Base-by-base conservation (phyloP, 345 rosid genomes). In the Citrus reticulata region DNA sequence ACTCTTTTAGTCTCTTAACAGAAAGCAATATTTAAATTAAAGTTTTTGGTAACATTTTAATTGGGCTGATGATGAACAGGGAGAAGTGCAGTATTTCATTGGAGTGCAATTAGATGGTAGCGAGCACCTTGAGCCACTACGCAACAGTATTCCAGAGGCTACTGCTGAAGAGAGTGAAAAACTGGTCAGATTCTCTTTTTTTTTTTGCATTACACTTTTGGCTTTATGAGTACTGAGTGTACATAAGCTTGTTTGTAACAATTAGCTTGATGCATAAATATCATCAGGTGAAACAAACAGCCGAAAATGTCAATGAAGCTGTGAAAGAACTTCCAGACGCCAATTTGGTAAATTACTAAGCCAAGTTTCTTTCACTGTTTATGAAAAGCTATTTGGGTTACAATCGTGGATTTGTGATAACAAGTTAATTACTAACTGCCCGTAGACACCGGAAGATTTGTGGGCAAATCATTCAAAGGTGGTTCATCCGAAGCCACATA, bases 31-130 rank as follows among this genome's bases (percentile, higher is more conserved):
- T 46, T 46, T 13, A 46, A 46, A 13, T 35, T 19, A n/a, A 65
- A n/a, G 35, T 22, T 29, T 64, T 34, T 35, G 19, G 20, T 37
- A 7, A 68, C 24, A 29, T 63, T 72, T 19, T 40, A 58, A 20
- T 49, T 87, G 77, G 66, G 68, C 34, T 37, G 7, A 27, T 37
- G 7, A 27, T 65, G 42, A 68, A 78, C 80, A 93, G 99, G 99
- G 99, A 85, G 99, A 95, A 70, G 98, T 95, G 13, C 99, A 95
- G 78, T 95, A 95, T 83, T 95, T 95, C 79, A 95, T 95, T 46
- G 99, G 99, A 77, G 99, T 95, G 24, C 99, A 95, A 81, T 80
- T 95, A 64, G 99, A 95, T 62, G 99, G 99, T 7, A 95, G 99
- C 74, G 90, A 91, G 79, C 95, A 93, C 62, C 92, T 95, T 58